Conservation (phyloP, 1,139 yeast genomes). For the Suhomyces bribrorum region DNA sequence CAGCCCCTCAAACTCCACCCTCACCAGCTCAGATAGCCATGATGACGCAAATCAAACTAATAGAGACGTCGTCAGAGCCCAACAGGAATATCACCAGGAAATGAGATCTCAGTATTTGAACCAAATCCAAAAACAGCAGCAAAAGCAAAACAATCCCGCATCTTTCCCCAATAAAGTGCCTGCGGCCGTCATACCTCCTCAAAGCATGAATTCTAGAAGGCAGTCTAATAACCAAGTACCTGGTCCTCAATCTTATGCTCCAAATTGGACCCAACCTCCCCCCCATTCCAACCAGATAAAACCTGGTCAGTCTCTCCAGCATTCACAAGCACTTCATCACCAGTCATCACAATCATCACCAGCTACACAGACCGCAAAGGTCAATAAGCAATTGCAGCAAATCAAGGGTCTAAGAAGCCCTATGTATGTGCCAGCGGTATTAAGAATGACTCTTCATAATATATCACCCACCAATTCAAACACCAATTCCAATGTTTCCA, state of each 20-base stretch:
- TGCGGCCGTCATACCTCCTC: slow-evolving; percentile 31
- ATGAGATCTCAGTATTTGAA: slow-evolving; percentile 5
- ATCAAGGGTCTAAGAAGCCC: slow-evolving; percentile 79
- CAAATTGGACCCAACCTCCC: slow-evolving; percentile 4
- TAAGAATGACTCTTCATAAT: slow-evolving; percentile 48
- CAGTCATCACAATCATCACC: slow-evolving; percentile 6
- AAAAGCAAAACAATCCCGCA: not conserved
- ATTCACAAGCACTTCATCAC: slow-evolving; percentile 1
- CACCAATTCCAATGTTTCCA: slow-evolving; percentile 4
- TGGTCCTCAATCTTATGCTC: slow-evolving; percentile 3
- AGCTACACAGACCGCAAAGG: slow-evolving; percentile 3
- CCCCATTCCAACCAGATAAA: slow-evolving; percentile 2
- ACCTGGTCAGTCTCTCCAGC: not conserved
- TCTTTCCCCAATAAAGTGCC: slow-evolving; percentile 15
- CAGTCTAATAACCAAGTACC: slow-evolving; percentile 14
- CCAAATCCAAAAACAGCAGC: slow-evolving; percentile 4
- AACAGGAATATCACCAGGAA: slow-evolving; percentile 9
- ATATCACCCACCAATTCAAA: slow-evolving; percentile 13
- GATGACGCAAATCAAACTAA: not conserved
- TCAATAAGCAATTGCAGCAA: slow-evolving; percentile 46
- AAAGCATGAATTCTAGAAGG: slow-evolving; percentile 24
- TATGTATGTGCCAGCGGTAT: slow-evolving; percentile 85
- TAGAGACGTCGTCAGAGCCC: slow-evolving; percentile 2
- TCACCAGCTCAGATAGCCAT: not conserved
- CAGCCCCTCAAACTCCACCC: slow-evolving; percentile 4